Conservation (phyloP, 164 flowering plant species). For the Protea cynaroides region DNA sequence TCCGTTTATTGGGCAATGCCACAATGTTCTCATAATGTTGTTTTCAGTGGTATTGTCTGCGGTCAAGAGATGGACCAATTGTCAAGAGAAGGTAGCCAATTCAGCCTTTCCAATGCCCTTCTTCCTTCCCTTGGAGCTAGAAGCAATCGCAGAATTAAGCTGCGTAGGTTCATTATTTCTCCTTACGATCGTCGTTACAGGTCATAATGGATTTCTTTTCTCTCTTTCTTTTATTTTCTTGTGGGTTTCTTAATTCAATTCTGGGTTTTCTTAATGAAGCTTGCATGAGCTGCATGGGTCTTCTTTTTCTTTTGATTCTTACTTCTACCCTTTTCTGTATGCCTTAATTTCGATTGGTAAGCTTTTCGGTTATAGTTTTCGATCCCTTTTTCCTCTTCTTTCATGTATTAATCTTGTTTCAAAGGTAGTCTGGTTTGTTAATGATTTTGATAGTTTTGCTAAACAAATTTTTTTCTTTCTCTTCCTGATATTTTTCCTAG, state of each 20-base stretch:
- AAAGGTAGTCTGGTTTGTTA: neutral
- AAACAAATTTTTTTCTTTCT: neutral
- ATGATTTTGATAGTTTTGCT: neutral
- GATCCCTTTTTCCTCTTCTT: no score
- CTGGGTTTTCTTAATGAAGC: neutral
- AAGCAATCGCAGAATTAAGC: slow-evolving; percentile 65
- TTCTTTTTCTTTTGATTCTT: neutral
- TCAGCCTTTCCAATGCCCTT: slow-evolving; percentile 68
- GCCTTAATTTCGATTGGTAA: neutral
- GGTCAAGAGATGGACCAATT: slow-evolving; percentile 53
- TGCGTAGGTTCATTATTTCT: slow-evolving; percentile 50
- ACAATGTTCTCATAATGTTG: slow-evolving; percentile 16
- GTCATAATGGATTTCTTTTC: slow-evolving; percentile 20
- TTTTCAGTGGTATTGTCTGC: slow-evolving; percentile 39
- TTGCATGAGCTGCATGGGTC: neutral
- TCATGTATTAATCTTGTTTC: neutral
- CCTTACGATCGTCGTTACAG: slow-evolving; percentile 86
- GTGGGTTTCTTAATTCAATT: neutral
- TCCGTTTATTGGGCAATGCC: slow-evolving; percentile 8
- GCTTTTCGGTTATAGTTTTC: no score
- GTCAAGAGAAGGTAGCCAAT: slow-evolving; percentile 84
- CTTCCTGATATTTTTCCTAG: no score
- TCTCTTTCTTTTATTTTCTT: neutral
- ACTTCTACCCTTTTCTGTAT: neutral
- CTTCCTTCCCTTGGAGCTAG: slow-evolving; percentile 87